Conservation (phyloP, 306 rosid species). For the Medicago lupulina region DNA sequence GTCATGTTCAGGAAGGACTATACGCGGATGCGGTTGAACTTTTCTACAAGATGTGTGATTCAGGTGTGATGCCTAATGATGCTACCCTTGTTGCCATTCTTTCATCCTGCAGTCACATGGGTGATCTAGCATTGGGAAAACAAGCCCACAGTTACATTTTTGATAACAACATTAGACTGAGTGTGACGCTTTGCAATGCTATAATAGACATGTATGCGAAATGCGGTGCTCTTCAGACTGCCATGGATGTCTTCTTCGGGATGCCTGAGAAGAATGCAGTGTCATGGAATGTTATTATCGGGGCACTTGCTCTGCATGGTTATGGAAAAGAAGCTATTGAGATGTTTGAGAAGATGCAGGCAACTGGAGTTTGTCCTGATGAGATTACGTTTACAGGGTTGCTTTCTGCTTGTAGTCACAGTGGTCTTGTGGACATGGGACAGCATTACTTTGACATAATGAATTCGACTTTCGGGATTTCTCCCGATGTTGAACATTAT, state of each 20-base stretch:
- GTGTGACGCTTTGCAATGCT: constrained; percentile 58
- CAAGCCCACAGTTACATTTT: constrained; percentile 52
- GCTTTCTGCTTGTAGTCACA: constrained; percentile 81
- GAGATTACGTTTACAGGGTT: constrained; percentile 73
- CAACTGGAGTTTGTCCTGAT: constrained; percentile 59
- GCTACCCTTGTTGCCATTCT: constrained; percentile 67
- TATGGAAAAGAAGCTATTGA: constrained; percentile 59
- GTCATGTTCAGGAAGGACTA: constrained; percentile 63
- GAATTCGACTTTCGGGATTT: constrained; percentile 51
- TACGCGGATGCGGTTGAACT: constrained; percentile 63
- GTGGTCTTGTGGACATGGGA: constrained; percentile 68
- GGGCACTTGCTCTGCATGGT: constrained; percentile 78
- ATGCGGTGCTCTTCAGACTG: constrained; percentile 65
- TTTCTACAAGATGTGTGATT: constrained; percentile 60
- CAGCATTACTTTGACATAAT: constrained; percentile 59
- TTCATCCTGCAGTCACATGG: constrained; percentile 72
- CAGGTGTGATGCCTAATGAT: constrained; percentile 62
- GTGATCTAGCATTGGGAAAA: constrained; percentile 67
- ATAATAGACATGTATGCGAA: constrained; percentile 76
- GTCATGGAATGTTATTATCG: constrained; percentile 68
- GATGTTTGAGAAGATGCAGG: constrained; percentile 65
- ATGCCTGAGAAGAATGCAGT: constrained; percentile 63
- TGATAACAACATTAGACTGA: constrained; percentile 40
- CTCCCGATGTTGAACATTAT: constrained; percentile 68
- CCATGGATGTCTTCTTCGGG: constrained; percentile 54